A percentile compares a stretch with the other conserved stretches of the same genome.
Evolutionary conservation across 495 filamentous ascomycete species (phyloP).

Genomic region (Friedmanniomyces simplex): DNA sequence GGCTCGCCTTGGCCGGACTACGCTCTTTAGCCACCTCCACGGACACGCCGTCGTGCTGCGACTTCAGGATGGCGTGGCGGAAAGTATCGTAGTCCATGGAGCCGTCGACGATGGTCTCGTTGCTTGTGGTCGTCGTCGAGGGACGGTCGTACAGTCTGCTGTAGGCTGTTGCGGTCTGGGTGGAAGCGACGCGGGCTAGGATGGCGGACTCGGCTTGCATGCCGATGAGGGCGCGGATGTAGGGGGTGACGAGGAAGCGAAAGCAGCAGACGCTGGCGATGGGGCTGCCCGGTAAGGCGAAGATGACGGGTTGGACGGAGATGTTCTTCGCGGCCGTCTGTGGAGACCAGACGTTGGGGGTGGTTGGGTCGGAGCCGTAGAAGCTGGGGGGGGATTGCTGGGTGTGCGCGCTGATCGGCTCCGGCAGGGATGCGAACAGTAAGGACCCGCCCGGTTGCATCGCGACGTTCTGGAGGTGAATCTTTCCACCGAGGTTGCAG

Average conservation of each 20-base stretch:
- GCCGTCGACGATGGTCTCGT: background rate
- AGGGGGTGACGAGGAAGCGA: conserved; percentile 10
- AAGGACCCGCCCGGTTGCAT: conserved; percentile 1
- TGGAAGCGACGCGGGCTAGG: background rate
- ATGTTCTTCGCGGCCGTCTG: background rate
- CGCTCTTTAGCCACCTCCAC: conserved; percentile 3
- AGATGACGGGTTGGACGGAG: background rate
- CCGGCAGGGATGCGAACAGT: conserved; percentile 1
- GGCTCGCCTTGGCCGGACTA: conserved; percentile 1
- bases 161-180: background rate
- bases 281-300: conserved; percentile 5
- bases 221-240: conserved; percentile 3
- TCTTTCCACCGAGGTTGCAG: background rate
- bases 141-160: background rate
- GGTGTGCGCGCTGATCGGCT: background rate
- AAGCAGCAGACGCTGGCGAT: conserved; percentile 6
- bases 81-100: conserved; percentile 5
- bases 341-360: background rate
- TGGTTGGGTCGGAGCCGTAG: background rate
- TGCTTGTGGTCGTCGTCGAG: background rate
- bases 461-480: background rate
- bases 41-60: background rate
- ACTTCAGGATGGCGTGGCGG: conserved; percentile 4
- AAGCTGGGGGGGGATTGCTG: background rate
- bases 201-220: conserved; percentile 3